Base-by-base conservation (phyloP, 1,139 yeast genomes). In the Pneumocystis murina region DNA sequence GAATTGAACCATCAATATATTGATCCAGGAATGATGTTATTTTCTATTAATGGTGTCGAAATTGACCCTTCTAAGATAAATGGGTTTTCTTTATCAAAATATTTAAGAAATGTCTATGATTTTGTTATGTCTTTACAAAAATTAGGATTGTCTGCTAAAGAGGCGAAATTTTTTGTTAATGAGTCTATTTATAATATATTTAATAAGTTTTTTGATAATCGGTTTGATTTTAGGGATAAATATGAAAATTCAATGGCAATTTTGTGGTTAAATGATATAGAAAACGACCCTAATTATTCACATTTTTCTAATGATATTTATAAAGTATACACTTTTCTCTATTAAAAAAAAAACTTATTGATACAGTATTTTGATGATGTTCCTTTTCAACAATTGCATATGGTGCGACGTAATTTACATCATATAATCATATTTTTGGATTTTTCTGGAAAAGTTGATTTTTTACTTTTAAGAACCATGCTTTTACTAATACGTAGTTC, bases 241-340 rank as follows among this genome's bases (percentile, higher is more conserved):
- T 59, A 62, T 30, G 70, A 68, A 59, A 69, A 69, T 6, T 71
- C 75, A 14, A 67, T 70, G 0, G 79, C 78, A 57, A 81, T 91
- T 7, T 78, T 86, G 0, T 91, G 85, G 76, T 78, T 91, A 69
- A 94, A 91, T 70, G 86, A 92, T 73, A 75, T 92, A 14, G 95
- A 85, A 68, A 71, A 68, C 0, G 96, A 90, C 69, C 10, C 55
- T 71, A 72, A 0, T 77, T 76, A 55, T 91, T 87, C 72, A 70
- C 72, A 1, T 72, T 75, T 3, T 80, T 82, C 71, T 71, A 82
- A 0, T 66, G 73, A 16, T 58, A 61, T 40, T 61, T 63, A 30
- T 59, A 41, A 33, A 59, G 61, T 28, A 59, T 65, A 14, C 41
- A 63, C 58, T 35, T 59, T 17, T 63, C 64, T 33, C 41, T 66